Base-by-base conservation (phyloP, 75 land plant species). In the Pinus tabuliformis region DNA sequence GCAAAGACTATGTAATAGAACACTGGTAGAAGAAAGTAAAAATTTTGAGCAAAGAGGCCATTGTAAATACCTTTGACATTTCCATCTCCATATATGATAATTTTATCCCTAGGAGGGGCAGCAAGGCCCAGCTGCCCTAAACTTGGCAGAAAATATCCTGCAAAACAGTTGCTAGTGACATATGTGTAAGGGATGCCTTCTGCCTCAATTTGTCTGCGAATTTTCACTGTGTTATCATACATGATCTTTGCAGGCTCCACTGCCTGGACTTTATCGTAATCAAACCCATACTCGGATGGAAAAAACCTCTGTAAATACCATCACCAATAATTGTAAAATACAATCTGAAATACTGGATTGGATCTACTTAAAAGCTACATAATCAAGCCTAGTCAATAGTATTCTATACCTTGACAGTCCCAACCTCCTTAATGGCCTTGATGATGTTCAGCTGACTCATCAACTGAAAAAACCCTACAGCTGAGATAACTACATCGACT, bases 341-440 rank as follows among this genome's bases (percentile, higher is more conserved):
- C 42, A 0, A 3, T 39, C 5, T 39, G 42, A 39, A 39, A 39
- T 39, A 39, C 42, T 39, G 42, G 5, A 39, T 39, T 39, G 42
- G 42, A 39, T 4, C 42, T 39, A 39, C 42, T 39, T 5, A 39
- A 3, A 39, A 4, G 5, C 42, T 39, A 39, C 42, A 39, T 39
- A 39, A 39, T 39, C 42, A 39, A 39, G 42, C 42, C 42, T 5
- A 6, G 42, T 5, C 42, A 39, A 39, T 39, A 39, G 5, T 39
- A 39, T 39, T 39, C 42, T 39, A 13, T 57, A 91, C 93, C 90
- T 86, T 86, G 52, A 91, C 72, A 17, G 83, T 91, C 15, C 90
- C 93, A 3, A 88, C 93, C 66, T 91, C 90, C 78, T 86, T 91
- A 78, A 88, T 88, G 59, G 93, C 93, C 2, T 89, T 78, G n/a